Conservation (phyloP, 179 eudicot genomes). For the Silene vulgaris region DNA sequence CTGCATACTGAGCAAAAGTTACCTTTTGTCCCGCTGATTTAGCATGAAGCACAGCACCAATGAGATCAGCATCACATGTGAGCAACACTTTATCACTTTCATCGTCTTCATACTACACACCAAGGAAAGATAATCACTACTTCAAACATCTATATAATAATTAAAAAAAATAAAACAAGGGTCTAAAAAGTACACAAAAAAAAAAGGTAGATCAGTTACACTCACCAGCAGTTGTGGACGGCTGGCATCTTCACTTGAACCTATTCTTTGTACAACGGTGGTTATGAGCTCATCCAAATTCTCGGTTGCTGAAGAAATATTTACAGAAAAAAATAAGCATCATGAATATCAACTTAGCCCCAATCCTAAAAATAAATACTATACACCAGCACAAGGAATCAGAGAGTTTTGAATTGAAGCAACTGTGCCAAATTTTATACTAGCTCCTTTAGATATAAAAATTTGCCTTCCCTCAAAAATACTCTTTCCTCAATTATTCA, state of each 20-base stretch:
- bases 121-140: slow-evolving; percentile 9
- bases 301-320: slow-evolving; percentile 53
- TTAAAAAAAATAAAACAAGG: background rate
- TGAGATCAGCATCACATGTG: slow-evolving; percentile 75
- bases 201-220: background rate
- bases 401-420: background rate
- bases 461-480: background rate
- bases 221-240: slow-evolving; percentile 76
- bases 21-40: slow-evolving; percentile 80
- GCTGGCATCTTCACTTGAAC: slow-evolving; percentile 36
- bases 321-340: slow-evolving; percentile 2
- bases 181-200: background rate
- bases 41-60: slow-evolving; percentile 77
- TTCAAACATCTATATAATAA: background rate
- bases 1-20: background rate
- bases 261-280: slow-evolving; percentile 67
- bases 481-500: background rate
- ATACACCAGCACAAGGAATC: background rate
- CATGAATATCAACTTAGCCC: background rate
- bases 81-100: slow-evolving; percentile 89
- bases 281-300: slow-evolving; percentile 70
- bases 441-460: background rate
- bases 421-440: background rate
- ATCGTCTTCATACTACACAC: slow-evolving; percentile 81
- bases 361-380: background rate